Conservation (phyloP, 495 filamentous ascomycete genomes). For the Annulohypoxylon stygium region DNA sequence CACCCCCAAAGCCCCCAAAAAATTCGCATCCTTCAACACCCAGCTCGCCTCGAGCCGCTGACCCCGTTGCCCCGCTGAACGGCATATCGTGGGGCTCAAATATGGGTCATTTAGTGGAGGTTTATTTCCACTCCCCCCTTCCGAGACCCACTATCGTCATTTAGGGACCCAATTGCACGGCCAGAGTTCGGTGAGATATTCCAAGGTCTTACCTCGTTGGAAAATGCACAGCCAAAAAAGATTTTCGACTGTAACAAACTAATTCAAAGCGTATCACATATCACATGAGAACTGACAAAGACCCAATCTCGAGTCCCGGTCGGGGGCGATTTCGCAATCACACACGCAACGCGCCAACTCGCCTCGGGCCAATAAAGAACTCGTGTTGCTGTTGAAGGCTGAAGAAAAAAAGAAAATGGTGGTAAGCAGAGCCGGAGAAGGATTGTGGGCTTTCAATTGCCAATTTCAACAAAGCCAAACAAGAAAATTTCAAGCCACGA, state of each 20-base stretch:
- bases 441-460: background rate
- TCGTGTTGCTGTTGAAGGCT: background rate
- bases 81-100: slow-evolving; percentile 27
- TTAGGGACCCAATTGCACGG: slow-evolving; percentile 35
- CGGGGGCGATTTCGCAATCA: slow-evolving; percentile 32
- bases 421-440: slow-evolving; percentile 11
- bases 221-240: slow-evolving; percentile 33
- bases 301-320: slow-evolving; percentile 7
- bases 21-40: background rate
- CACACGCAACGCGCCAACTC: slow-evolving; percentile 6
- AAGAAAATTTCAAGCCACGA: background rate
- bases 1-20: slow-evolving; percentile 13
- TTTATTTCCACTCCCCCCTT: slow-evolving; percentile 44
- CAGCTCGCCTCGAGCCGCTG: slow-evolving; percentile 27
- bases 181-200: slow-evolving; percentile 47
- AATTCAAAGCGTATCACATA: slow-evolving; percentile 35
- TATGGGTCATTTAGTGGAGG: slow-evolving; percentile 45
- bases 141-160: slow-evolving; percentile 36
- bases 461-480: background rate
- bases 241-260: slow-evolving; percentile 34
- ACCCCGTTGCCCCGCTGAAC: slow-evolving; percentile 13
- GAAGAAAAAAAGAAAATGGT: background rate
- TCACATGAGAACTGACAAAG: slow-evolving; percentile 42
- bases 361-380: slow-evolving; percentile 13
- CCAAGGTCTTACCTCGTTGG: slow-evolving; percentile 47